Conservation (phyloP, 306 rosid species). For the Acacia acuminata region DNA sequence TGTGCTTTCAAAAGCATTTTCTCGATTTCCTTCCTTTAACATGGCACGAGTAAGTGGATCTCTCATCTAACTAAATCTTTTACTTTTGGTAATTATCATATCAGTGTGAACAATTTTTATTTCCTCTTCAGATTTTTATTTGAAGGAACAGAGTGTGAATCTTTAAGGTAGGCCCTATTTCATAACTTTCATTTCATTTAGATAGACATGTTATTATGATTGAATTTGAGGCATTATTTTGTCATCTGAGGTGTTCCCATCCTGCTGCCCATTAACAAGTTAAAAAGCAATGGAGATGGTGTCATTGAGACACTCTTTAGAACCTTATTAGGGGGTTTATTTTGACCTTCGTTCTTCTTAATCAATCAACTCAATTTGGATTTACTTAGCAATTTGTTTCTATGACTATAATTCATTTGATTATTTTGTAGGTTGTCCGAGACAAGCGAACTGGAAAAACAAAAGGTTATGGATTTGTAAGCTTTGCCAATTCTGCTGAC, state of each 20-base stretch:
- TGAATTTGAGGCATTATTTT: conserved; percentile 30
- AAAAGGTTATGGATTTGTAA: conserved; percentile 73
- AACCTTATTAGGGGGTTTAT: neutral
- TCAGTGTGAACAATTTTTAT: conserved; percentile 54
- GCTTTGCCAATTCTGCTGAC: conserved; percentile 65
- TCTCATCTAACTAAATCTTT: conserved; percentile 5
- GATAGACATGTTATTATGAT: conserved; percentile 29
- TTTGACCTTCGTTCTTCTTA: neutral
- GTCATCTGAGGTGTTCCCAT: conserved; percentile 24
- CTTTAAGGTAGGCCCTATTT: conserved; percentile 62
- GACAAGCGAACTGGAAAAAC: conserved; percentile 80
- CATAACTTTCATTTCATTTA: conserved; percentile 25
- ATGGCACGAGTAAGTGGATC: conserved; percentile 79
- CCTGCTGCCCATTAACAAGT: conserved; percentile 24
- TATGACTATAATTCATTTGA: neutral
- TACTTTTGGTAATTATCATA: conserved; percentile 27
- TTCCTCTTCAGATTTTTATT: conserved; percentile 63
- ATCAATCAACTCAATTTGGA: neutral
- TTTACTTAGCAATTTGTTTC: neutral
- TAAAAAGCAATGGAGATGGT: conserved; percentile 30
- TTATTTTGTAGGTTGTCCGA: conserved; percentile 54
- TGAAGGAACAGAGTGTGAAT: conserved; percentile 63
- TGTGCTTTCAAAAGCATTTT: conserved; percentile 90
- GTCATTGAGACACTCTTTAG: conserved; percentile 27
- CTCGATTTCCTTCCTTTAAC: conserved; percentile 90